These are phyloP conservation scores for Podospora sp. DNA, from an alignment of 495 filamentous ascomycete species.

Conservation along the genomic window DNA sequence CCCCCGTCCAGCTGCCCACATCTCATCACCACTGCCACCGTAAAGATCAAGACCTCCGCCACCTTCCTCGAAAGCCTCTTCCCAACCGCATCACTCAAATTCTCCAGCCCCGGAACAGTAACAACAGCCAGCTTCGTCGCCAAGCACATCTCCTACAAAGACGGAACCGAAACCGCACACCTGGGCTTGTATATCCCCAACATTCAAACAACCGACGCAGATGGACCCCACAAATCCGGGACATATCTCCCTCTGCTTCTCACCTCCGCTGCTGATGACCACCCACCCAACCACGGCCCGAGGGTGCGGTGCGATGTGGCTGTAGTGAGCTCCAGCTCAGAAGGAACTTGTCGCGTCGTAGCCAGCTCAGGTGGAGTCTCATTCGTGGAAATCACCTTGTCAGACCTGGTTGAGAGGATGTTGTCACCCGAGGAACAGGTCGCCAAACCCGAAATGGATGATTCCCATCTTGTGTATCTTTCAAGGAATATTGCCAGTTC, in stretches of 20 bases:
- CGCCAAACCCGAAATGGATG: background rate
- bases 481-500: no score
- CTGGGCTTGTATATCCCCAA: constrained; percentile 24
- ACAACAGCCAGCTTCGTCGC: background rate
- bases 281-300: background rate
- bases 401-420: background rate
- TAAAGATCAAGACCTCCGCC: background rate
- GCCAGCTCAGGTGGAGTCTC: background rate
- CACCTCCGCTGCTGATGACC: background rate
- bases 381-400: background rate
- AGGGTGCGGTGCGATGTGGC: background rate
- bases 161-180: constrained; percentile 25
- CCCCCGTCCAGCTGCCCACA: background rate
- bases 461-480: background rate
- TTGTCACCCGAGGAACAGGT: background rate
- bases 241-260: constrained; percentile 33
- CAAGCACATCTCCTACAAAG: background rate
- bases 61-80: background rate
- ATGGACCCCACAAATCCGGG: background rate
- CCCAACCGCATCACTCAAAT: background rate
- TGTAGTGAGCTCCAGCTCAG: background rate
- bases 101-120: background rate
- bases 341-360: background rate
- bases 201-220: background rate
- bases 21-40: background rate